Conservation (phyloP, 2,329 filamentous ascomycete species). For the Tolypocladium album region DNA sequence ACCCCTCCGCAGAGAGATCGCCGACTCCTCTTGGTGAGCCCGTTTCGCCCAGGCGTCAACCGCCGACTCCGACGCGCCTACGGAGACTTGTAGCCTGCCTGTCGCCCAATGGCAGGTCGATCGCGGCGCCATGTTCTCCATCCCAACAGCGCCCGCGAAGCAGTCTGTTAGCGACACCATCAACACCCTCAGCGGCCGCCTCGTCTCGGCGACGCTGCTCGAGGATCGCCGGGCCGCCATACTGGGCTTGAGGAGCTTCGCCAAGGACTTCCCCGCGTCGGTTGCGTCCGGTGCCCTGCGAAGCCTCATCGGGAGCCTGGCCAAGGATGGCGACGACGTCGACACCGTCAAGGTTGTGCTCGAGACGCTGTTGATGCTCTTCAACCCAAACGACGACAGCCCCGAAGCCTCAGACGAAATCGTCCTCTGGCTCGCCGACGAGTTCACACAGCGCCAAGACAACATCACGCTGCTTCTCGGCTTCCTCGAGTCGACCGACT, state of each 20-base stretch:
- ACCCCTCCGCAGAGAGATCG: background rate
- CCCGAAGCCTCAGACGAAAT: slow-evolving; percentile 95
- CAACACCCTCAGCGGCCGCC: slow-evolving; percentile 73
- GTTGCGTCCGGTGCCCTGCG: slow-evolving; percentile 89
- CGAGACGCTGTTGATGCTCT: slow-evolving; percentile 91
- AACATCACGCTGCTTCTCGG: slow-evolving; percentile 87
- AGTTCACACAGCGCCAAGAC: slow-evolving; percentile 95
- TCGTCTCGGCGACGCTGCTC: slow-evolving; percentile 80
- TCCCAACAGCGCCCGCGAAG: slow-evolving; percentile 71
- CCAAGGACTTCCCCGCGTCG: slow-evolving; percentile 90
- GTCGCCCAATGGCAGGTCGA: slow-evolving; percentile 17
- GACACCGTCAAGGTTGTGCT: slow-evolving; percentile 93
- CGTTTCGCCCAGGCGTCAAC: background rate
- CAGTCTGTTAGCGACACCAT: slow-evolving; percentile 96
- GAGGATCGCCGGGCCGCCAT: slow-evolving; percentile 93
- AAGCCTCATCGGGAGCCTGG: slow-evolving; percentile 73
- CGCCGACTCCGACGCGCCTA: background rate
- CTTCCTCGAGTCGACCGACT: slow-evolving; percentile 77
- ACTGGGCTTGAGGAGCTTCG: slow-evolving; percentile 85
- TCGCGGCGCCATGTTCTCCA: slow-evolving; percentile 45
- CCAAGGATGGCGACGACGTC: slow-evolving; percentile 84
- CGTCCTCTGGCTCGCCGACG: slow-evolving; percentile 88
- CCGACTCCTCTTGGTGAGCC: background rate
- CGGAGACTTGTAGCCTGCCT: background rate
- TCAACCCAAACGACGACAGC: slow-evolving; percentile 60